Evolutionary conservation across 2,329 filamentous ascomycete species (phyloP), one percentile per base, ranked within the genome.

Genomic region (Phoma herbarum): DNA sequence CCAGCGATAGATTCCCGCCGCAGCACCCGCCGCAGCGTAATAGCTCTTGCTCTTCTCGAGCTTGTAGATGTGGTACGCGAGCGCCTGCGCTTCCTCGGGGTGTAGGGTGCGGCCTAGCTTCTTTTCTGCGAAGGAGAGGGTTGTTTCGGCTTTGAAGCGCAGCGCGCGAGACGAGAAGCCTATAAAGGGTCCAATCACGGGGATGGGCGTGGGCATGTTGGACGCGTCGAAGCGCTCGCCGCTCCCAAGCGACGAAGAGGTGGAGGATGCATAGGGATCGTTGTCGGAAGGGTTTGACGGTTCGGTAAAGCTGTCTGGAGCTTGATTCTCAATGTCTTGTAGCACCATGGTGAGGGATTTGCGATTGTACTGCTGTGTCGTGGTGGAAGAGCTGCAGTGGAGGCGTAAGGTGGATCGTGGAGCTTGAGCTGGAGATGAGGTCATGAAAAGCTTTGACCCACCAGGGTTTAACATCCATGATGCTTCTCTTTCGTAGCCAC

Each of bases 51-150:
- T 73, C 35, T 75, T 66, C 31, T 80, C 65, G 5, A 72, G 69
- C 41, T 77, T 72, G 22, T 78, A 75, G 26, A 77, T 67, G 57
- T 81, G 76, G 54, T 64, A 76, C 11, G 78, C 76, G 12, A 82
- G 64, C 0, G 79, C 78, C 49, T 81, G 77, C 7, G 77, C 71
- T 66, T 83, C 81, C 12, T 79, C 75, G 20, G 75, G 69, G 6
- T 71, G 72, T 12, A 81, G 48, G 1, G 75, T 69, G 11, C 81
- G 75, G 5, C 74, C 68, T 10, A 82, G 53, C 12, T 76, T 67
- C 28, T 69, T 59, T 66, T 75, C 61, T 45, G 67, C 69, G 61
- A 71, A 67, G 49, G 70, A 64, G 29, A 81, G 69, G 1, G 69
- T 73, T 2, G 68, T 64, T 31, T 73, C 69, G 5, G 76, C 63